phyloP scores from a whole-genome alignment of 495 filamentous ascomycete genomes.

The Hypoxylon subgilvum region DNA sequence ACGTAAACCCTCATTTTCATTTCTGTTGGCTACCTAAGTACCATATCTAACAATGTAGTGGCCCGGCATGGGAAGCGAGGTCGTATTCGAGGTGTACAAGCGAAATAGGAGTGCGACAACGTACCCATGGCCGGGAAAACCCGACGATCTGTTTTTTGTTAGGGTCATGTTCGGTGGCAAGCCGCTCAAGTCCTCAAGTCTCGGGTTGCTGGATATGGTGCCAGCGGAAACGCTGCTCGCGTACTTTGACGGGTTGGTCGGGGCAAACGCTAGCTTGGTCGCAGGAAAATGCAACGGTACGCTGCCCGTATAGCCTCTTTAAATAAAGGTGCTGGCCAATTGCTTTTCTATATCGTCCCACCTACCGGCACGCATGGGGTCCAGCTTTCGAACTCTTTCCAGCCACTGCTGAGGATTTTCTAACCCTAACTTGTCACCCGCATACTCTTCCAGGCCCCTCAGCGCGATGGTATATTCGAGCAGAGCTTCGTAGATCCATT shows the following conservation, averaged over 20 bases:
- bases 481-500: slow-evolving; percentile 80
- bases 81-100: slow-evolving; percentile 70
- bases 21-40: no score
- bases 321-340: no score
- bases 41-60: slow-evolving; percentile 48
- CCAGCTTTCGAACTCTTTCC: slow-evolving; percentile 65
- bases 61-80: slow-evolving; percentile 74
- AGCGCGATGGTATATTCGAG: slow-evolving; percentile 65
- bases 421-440: slow-evolving; percentile 46
- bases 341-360: slow-evolving; percentile 68
- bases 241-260: slow-evolving; percentile 70
- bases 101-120: slow-evolving; percentile 19
- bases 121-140: no score
- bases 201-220: slow-evolving; percentile 68
- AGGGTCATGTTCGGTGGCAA: slow-evolving; percentile 69
- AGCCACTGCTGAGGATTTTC: slow-evolving; percentile 66
- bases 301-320: slow-evolving; percentile 23
- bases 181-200: slow-evolving; percentile 60
- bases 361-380: slow-evolving; percentile 71
- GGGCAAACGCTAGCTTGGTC: slow-evolving; percentile 55
- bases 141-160: slow-evolving; percentile 47
- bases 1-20: not conserved
- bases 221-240: slow-evolving; percentile 61
- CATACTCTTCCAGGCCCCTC: slow-evolving; percentile 50
- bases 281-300: slow-evolving; percentile 39